Conservation (phyloP, 352 stramenopile genomes). For the Phytophthora pluvialis region DNA sequence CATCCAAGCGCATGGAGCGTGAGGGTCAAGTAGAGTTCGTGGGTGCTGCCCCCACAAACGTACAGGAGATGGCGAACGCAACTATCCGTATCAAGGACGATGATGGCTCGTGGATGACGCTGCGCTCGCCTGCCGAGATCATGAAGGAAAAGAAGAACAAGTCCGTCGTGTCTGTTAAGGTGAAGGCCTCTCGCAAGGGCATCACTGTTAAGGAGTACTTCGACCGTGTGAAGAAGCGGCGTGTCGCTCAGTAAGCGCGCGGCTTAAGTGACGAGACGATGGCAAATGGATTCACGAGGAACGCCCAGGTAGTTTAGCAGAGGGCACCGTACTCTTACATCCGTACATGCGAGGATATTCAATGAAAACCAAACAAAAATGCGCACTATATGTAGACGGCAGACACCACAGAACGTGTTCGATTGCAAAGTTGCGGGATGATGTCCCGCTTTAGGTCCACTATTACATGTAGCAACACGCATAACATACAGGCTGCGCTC, state of each 20-base stretch:
- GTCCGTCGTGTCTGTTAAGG: conserved; percentile 62
- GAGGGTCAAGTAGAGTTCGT: conserved; percentile 73
- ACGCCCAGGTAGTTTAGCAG: conserved; percentile 21
- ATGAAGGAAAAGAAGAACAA: conserved; percentile 80
- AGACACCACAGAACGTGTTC: neutral
- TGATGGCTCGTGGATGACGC: conserved; percentile 85
- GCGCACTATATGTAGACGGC: conserved; percentile 1
- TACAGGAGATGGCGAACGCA: conserved; percentile 76
- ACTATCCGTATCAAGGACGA: conserved; percentile 86
- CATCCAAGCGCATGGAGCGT: conserved; percentile 45
- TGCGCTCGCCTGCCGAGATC: conserved; percentile 81
- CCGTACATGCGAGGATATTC: conserved; percentile 1
- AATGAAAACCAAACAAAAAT: conserved; percentile 19
- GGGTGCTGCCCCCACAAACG: conserved; percentile 56
- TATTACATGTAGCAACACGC: conserved; percentile 11
- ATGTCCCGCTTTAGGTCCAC: conserved; percentile 10
- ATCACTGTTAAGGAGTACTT: conserved; percentile 90
- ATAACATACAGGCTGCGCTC: conserved; percentile 24
- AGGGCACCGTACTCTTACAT: conserved; percentile 15
- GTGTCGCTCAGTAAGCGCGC: conserved; percentile 50
- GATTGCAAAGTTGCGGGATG: conserved; percentile 2
- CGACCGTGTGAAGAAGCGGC: conserved; percentile 83
- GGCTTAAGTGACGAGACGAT: neutral
- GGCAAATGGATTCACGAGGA: conserved; percentile 4
- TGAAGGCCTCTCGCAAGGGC: conserved; percentile 75